A percentile compares a stretch with the other conserved stretches of the same genome.
These are phyloP conservation scores for Xanthoceras sorbifolium DNA, from an alignment of 345 rosid species.

Conservation along the genomic window DNA sequence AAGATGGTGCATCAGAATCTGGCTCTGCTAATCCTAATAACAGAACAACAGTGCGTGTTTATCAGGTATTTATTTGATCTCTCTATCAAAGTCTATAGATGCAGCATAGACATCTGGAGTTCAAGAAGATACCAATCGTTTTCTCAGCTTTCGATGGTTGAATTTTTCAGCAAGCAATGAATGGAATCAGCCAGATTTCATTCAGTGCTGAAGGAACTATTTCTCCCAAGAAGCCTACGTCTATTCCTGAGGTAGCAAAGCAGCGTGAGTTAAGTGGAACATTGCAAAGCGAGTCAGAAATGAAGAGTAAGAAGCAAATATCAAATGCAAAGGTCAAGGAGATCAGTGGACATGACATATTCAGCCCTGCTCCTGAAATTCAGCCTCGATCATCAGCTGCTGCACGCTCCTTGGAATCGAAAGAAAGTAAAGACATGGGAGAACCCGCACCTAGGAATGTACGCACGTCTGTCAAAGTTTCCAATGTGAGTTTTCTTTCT, in stretches of 20 bases:
- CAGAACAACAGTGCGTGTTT: constrained; percentile 61
- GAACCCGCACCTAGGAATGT: constrained; percentile 68
- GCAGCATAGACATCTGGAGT: not conserved
- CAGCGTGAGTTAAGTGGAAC: constrained; percentile 82
- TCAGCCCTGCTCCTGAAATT: constrained; percentile 73
- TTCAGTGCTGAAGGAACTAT: constrained; percentile 68
- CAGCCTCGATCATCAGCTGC: constrained; percentile 67
- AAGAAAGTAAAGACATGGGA: constrained; percentile 60
- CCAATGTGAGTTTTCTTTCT: constrained; percentile 54
- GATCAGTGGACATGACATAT: constrained; percentile 86
- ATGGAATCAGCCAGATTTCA: constrained; percentile 83
- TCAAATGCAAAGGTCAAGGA: constrained; percentile 81
- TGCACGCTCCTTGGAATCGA: constrained; percentile 50
- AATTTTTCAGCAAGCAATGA: constrained; percentile 61
- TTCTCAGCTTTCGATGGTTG: constrained; percentile 9
- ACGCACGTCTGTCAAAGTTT: constrained; percentile 75
- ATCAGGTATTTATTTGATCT: constrained; percentile 53
- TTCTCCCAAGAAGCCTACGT: constrained; percentile 72
- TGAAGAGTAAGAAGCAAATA: constrained; percentile 64
- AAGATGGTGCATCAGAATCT: constrained; percentile 47
- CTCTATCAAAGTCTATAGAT: constrained; percentile 3
- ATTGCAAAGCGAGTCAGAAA: constrained; percentile 57
- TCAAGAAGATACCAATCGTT: not conserved
- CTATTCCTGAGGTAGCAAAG: constrained; percentile 80
- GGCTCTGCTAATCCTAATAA: constrained; percentile 41